Percentiles rank a stretch among this genome's conserved stretches.
These are phyloP conservation scores for Fusarium citri DNA, from an alignment of 2,329 filamentous ascomycete genomes.

Conservation along the genomic window DNA sequence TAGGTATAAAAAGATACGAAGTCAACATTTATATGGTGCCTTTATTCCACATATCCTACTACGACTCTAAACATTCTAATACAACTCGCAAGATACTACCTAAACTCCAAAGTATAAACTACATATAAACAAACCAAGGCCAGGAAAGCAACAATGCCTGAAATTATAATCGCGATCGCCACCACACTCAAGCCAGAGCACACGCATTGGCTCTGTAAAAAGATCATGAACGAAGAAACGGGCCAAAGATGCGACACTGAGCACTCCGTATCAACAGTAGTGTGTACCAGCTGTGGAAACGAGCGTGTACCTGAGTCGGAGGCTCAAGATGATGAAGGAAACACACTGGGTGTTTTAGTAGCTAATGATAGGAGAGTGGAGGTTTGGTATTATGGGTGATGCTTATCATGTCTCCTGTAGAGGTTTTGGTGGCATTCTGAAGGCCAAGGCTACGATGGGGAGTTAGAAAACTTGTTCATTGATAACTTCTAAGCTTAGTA, in stretches of 20 bases:
- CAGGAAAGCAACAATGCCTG: too few species aligned
- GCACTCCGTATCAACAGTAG: accelerated
- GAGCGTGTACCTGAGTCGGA: accelerated
- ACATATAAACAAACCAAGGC: too few species aligned
- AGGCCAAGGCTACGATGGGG: too few species aligned
- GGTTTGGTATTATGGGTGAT: neutral
- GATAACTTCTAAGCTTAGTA: too few species aligned
- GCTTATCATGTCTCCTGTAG: too few species aligned
- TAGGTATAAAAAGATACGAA: too few species aligned
- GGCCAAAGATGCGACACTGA: neutral
- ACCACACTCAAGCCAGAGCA: neutral
- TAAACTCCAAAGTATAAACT: too few species aligned
- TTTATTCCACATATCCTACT: too few species aligned
- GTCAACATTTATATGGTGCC: accelerated
- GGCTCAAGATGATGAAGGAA: neutral
- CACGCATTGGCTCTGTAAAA: neutral
- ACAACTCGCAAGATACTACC: too few species aligned
- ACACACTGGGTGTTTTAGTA: neutral
- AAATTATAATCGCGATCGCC: accelerated
- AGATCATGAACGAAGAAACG: neutral
- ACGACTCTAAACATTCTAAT: too few species aligned
- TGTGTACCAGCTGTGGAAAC: neutral
- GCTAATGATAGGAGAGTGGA: neutral
- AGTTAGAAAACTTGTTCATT: too few species aligned
- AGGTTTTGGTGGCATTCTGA: too few species aligned